These are phyloP conservation scores for Lentinula edodes DNA, from an alignment of 768 basidiomycete genomes.

Conservation along the genomic window DNA sequence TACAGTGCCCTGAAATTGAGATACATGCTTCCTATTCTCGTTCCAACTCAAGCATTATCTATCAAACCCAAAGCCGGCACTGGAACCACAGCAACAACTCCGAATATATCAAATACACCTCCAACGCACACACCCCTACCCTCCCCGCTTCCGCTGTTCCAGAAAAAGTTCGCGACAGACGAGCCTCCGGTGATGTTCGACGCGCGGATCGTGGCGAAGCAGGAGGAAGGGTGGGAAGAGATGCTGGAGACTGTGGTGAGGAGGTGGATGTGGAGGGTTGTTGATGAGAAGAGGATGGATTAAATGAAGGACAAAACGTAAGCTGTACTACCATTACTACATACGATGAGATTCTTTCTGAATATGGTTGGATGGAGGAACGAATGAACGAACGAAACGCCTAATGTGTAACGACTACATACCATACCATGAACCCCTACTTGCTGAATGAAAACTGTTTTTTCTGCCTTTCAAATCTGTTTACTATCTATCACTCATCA, in stretches of 20 bases:
- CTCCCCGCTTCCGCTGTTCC: conserved; percentile 21
- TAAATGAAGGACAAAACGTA: background rate
- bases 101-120: conserved; percentile 17
- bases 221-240: conserved; percentile 73
- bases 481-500: too few species aligned
- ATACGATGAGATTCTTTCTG: too few species aligned
- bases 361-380: too few species aligned
- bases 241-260: conserved; percentile 65
- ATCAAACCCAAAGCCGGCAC: conserved; percentile 9
- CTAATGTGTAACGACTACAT: too few species aligned
- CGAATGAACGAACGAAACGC: too few species aligned
- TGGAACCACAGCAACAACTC: background rate
- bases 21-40: conserved; percentile 66
- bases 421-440: too few species aligned
- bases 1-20: conserved; percentile 75
- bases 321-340: too few species aligned
- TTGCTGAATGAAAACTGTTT: too few species aligned
- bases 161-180: conserved; percentile 32
- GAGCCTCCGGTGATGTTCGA: conserved; percentile 64
- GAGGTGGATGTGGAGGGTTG: conserved; percentile 63
- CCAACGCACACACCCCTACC: conserved; percentile 10
- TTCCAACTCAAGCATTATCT: conserved; percentile 34
- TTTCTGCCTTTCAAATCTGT: too few species aligned
- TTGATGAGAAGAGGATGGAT: conserved; percentile 57
- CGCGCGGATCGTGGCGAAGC: conserved; percentile 63